phyloP scores from a whole-genome alignment of 1,284 basidiomycete species.

The Peniophora sp. region DNA sequence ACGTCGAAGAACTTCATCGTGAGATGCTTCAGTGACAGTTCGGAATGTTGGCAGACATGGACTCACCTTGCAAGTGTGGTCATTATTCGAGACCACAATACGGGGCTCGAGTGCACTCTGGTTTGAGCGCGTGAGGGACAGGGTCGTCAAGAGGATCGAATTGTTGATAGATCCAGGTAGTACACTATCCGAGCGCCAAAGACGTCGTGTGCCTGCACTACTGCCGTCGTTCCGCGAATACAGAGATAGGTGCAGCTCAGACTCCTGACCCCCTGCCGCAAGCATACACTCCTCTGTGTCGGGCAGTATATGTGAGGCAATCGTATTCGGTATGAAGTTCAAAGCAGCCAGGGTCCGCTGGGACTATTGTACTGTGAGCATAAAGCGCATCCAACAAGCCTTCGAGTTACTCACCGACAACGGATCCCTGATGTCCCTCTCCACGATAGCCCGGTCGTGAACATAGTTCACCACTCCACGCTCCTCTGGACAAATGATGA shows the following conservation, averaged over 20 bases:
- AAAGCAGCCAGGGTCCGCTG: conserved; percentile 48
- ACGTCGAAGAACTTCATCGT: conserved; percentile 63
- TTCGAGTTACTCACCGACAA: conserved; percentile 29
- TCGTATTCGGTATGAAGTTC: conserved; percentile 60
- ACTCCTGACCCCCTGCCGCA: conserved; percentile 76
- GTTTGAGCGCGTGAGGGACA: conserved; percentile 47
- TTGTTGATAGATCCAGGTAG: conserved; percentile 77
- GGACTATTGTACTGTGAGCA: conserved; percentile 5
- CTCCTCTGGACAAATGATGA: conserved; percentile 66
- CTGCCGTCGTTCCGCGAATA: conserved; percentile 21
- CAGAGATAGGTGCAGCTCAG: conserved; percentile 69
- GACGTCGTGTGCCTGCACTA: conserved; percentile 18
- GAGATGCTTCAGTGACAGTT: too few relatives aligned
- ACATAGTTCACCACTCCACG: conserved; percentile 65
- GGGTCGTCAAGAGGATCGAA: conserved; percentile 63
- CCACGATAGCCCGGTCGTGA: conserved; percentile 46
- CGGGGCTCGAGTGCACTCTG: conserved; percentile 60
- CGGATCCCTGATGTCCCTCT: conserved; percentile 52
- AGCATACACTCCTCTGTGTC: conserved; percentile 54
- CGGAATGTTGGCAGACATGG: too few relatives aligned
- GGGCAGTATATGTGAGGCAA: conserved; percentile 53
- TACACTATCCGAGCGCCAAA: conserved; percentile 52
- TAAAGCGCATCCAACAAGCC: neutral
- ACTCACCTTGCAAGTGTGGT: conserved; percentile 32
- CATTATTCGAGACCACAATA: conserved; percentile 81